Percentiles rank a stretch among this genome's conserved stretches.
phyloP scores from a whole-genome alignment of 306 rosid species.

The Comarum palustre region DNA sequence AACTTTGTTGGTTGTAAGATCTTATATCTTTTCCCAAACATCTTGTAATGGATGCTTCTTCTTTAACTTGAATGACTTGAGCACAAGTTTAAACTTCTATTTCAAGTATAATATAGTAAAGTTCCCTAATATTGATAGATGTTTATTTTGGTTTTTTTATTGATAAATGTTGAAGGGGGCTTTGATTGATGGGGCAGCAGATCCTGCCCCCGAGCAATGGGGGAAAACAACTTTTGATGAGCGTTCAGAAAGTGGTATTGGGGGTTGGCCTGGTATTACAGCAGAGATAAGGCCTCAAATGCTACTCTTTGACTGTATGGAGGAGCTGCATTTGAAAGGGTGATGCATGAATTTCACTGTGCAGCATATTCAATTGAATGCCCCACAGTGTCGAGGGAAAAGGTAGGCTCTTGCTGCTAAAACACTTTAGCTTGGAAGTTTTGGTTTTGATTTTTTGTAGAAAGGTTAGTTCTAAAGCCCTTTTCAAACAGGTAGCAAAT shows the following conservation, averaged over 20 bases:
- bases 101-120: background rate
- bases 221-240: conserved; percentile 86
- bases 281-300: conserved; percentile 69
- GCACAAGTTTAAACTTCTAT: background rate
- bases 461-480: conserved; percentile 17
- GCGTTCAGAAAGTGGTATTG: conserved; percentile 72
- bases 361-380: conserved; percentile 95
- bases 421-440: conserved; percentile 6
- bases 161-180: conserved; percentile 50
- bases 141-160: background rate
- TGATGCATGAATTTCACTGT: conserved; percentile 88
- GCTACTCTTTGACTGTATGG: conserved; percentile 88
- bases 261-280: conserved; percentile 87
- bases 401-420: conserved; percentile 40
- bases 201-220: conserved; percentile 98
- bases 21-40: background rate
- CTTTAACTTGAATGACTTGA: background rate
- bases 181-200: conserved; percentile 95
- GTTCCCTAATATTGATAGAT: conserved; percentile 5
- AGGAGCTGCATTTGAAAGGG: conserved; percentile 98
- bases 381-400: conserved; percentile 91
- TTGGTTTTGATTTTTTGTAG: conserved; percentile 14
- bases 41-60: background rate
- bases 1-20: no score
- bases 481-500: conserved; percentile 74